Evolutionary conservation across 306 rosid genomes (phyloP), one percentile per base, ranked within the genome.

Genomic region (Pueraria montana): DNA sequence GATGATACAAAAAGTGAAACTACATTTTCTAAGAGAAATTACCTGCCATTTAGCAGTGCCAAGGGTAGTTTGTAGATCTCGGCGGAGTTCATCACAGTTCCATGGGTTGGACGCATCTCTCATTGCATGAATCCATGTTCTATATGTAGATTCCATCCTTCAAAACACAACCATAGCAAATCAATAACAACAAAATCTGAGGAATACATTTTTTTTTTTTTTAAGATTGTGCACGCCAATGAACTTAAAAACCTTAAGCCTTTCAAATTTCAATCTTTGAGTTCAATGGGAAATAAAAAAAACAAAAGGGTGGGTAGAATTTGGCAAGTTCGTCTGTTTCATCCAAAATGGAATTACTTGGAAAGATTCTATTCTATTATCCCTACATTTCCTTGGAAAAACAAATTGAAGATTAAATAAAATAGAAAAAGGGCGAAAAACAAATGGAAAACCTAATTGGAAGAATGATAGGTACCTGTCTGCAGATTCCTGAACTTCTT

Each of bases 11-110:
- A 26, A 59, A 38, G 0, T 10, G 49, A 38, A 34, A 62, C 48
- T 40, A 65, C 3, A 56, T 30, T 38, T 42, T 21, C 46, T 0
- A 76, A 18, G 53, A 46, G 0, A 68, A 53, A 50, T 80, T 76
- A 93, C 99, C 99, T 96, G 99, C 99, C 98, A 96, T 89, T 92
- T 94, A 82, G 99, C 87, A 59, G 99, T 96, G 84, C 98, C 98
- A 58, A 94, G 93, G 16, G 96, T 78, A 73, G 96, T 91, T n/a
- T 82, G 92, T 24, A 96, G 86, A 92, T 96, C 99, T 80, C 97
- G 82, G 68, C 83, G 78, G 12, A 94, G 88, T 81, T 96, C 99
- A 20, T 89, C 91, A 0, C 72, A 16, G 79, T 95, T 84, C 96
- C 97, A 94, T 70, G 87, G 79, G 78, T 84, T 81, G 40, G 90